Conservation (phyloP, 78 protist species). For the Monosiga brevicollis region DNA sequence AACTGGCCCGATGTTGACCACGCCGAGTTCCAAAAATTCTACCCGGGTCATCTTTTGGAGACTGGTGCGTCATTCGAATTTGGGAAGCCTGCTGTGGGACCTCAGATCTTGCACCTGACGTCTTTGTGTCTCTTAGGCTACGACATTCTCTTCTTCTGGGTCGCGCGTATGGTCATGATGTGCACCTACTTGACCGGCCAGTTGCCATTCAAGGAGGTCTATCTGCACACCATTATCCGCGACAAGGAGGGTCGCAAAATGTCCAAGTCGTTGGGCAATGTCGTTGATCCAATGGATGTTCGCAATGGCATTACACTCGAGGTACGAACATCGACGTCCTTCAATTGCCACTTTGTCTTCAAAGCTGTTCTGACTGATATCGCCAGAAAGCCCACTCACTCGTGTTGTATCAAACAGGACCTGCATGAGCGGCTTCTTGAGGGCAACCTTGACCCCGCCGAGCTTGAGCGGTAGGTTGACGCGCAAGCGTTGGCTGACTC, state of each 20-base stretch:
- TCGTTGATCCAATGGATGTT: constrained; percentile 94
- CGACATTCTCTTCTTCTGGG: constrained; percentile 99
- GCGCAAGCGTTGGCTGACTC: no score
- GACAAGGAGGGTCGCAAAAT: constrained; percentile 84
- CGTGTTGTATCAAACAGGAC: no score
- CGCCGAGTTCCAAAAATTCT: constrained; percentile 53
- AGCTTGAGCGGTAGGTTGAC: constrained; percentile 37
- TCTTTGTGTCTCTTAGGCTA: no score
- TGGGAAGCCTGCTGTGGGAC: no score
- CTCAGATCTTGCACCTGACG: no score
- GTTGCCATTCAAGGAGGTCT: constrained; percentile 74
- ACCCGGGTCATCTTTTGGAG: constrained; percentile 92
- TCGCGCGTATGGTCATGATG: constrained; percentile 99
- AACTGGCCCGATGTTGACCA: constrained; percentile 96
- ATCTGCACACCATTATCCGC: constrained; percentile 89
- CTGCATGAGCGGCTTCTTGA: constrained; percentile 41
- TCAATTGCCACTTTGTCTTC: no score
- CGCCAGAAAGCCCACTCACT: no score
- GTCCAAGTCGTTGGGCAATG: constrained; percentile 92
- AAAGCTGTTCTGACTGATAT: no score
- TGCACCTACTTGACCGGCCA: constrained; percentile 66
- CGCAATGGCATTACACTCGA: constrained; percentile 73
- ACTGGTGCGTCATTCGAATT: no score
- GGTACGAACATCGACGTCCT: no score
- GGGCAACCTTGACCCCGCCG: constrained; percentile 76